Evolutionary conservation across 352 stramenopile genomes (phyloP), one percentile per base, ranked within the genome.

Genomic region (Globisporangium middletonii): DNA sequence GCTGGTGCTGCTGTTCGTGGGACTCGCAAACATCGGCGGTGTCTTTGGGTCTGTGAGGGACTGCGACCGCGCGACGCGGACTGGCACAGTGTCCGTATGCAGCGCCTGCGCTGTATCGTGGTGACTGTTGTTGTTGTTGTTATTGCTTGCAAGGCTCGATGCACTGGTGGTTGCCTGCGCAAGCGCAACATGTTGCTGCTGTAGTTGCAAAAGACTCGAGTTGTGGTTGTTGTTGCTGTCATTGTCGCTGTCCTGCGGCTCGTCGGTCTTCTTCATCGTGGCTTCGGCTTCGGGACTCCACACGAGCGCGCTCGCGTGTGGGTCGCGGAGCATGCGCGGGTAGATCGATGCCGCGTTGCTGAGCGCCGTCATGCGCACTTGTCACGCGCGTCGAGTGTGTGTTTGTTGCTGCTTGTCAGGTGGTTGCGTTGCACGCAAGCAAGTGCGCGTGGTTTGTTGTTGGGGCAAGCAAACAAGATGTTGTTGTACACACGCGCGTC

Each of bases 21-120:
- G 55, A 26, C 53, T 72, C 57, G 44, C 60, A 19, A 74, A 55
- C 23, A 77, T 68, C 44, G 42, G 72, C 18, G 67, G 57, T 7
- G 65, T 72, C 48, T 60, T 73, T 5, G 62, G 64, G 19, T 68
- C 54, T 3, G 66, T 75, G 11, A 83, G 65, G 37, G 75, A 86
- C 56, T 77, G 71, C 27, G 73, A 86, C 4, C 75, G 73, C 4
- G 51, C 53, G 23, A 55, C 70, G 12, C 70, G 67, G 26, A 75
- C 56, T 7, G 68, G 67, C 11, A 59, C n/a, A 16, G 28, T 23
- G 44, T 48, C 37, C 19, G 3, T 13, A 18, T 56, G 13, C 28
- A 28, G 15, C 27, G 27, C 6, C 18, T 55, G 30, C 50, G 45
- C 27, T n/a, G 19, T 30, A 13, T 60, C 45, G 23, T 53, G 43